These are phyloP conservation scores for Fusarium annulatum DNA, from an alignment of 2,329 filamentous ascomycete genomes.

Conservation along the genomic window DNA sequence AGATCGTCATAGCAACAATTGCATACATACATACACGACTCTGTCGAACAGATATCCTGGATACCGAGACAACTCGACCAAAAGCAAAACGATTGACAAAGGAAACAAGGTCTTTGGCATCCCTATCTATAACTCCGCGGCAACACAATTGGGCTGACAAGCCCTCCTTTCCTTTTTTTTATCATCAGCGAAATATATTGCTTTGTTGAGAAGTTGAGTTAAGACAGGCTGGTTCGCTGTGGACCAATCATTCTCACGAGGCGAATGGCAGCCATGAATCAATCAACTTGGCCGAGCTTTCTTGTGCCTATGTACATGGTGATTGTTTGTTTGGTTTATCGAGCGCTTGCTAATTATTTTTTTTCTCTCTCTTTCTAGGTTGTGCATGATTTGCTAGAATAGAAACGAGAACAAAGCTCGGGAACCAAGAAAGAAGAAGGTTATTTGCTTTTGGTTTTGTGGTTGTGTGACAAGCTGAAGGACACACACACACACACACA, in stretches of 20 bases:
- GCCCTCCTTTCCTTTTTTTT: neutral
- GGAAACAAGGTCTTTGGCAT: neutral
- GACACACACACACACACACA: neutral
- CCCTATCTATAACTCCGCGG: neutral
- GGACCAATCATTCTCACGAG: constrained; percentile 24
- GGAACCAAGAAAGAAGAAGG: neutral
- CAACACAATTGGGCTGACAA: neutral
- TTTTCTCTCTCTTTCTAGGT: neutral
- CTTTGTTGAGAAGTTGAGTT: constrained; percentile 17
- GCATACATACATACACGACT: neutral
- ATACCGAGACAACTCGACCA: neutral
- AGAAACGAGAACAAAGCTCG: neutral
- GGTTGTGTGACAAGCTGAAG: constrained; percentile 4
- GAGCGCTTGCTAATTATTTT: neutral
- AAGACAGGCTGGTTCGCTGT: neutral
- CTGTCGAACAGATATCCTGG: neutral
- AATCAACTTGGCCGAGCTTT: neutral
- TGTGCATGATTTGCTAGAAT: neutral
- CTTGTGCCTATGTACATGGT: neutral
- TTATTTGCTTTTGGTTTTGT: neutral
- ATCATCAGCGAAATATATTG: constrained; percentile 9
- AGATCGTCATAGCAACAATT: constrained; percentile 15
- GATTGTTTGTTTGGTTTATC: neutral
- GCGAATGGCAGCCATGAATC: constrained; percentile 2
- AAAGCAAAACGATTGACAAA: constrained; percentile 1